phyloP scores from a whole-genome alignment of 2,329 filamentous ascomycete species.

The Aspergillus floridensis region DNA sequence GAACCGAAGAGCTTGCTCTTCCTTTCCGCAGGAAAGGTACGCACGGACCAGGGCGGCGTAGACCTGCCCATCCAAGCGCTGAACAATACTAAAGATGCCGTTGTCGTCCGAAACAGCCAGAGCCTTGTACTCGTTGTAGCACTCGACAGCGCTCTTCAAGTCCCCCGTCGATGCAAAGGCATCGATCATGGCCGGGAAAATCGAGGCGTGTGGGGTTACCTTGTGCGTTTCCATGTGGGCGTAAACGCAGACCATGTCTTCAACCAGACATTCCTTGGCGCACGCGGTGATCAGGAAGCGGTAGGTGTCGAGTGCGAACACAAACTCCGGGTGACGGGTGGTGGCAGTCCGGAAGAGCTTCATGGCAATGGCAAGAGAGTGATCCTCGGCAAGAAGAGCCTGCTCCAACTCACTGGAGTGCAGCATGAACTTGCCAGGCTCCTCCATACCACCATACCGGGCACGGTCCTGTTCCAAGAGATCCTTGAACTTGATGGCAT shows the following conservation, averaged over 20 bases:
- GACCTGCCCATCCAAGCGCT: slow-evolving; percentile 76
- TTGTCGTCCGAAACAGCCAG: slow-evolving; percentile 82
- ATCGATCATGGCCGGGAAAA: slow-evolving; percentile 93
- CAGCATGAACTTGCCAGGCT: slow-evolving; percentile 82
- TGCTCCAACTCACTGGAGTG: slow-evolving; percentile 83
- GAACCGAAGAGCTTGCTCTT: slow-evolving; percentile 80
- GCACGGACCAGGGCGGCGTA: slow-evolving; percentile 91
- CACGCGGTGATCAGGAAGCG: slow-evolving; percentile 82
- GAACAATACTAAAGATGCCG: slow-evolving; percentile 65
- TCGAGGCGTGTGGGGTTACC: slow-evolving; percentile 71
- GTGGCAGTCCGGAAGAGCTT: slow-evolving; percentile 80
- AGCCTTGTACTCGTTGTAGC: slow-evolving; percentile 90
- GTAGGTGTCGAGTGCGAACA: slow-evolving; percentile 80
- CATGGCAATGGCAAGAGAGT: slow-evolving; percentile 79
- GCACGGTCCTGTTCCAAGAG: slow-evolving; percentile 75
- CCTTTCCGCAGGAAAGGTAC: slow-evolving; percentile 77
- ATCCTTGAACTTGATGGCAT: slow-evolving; percentile 71
- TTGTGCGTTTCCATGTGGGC: slow-evolving; percentile 83
- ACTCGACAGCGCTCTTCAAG: slow-evolving; percentile 82
- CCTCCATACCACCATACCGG: slow-evolving; percentile 81
- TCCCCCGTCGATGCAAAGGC: slow-evolving; percentile 82
- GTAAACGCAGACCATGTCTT: slow-evolving; percentile 87
- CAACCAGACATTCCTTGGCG: slow-evolving; percentile 73
- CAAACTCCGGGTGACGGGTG: slow-evolving; percentile 55
- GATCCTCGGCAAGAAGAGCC: slow-evolving; percentile 81